Conservation (phyloP, 192 early-diverging fungal species). For the Ambispora gerdemannii region DNA sequence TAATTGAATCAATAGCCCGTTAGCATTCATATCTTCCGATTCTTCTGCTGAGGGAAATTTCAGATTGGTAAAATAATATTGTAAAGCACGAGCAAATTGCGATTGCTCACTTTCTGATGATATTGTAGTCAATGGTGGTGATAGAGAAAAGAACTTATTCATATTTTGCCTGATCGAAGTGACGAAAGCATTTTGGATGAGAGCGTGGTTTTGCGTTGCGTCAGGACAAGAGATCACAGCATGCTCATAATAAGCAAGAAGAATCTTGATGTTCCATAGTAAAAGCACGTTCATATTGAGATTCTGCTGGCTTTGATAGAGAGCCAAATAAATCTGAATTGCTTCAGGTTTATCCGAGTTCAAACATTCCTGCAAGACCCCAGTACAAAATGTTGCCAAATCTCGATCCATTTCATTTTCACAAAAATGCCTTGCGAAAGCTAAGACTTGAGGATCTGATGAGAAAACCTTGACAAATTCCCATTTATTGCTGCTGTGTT, state of each 20-base stretch:
- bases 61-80: not conserved
- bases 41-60: not conserved
- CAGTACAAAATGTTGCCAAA: conserved; percentile 42
- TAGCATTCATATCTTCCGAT: conserved; percentile 1
- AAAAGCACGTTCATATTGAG: not conserved
- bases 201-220: not conserved
- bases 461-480: conserved; percentile 31
- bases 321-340: conserved; percentile 43
- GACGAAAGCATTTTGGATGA: conserved; percentile 22
- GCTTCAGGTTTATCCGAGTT: conserved; percentile 49
- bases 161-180: not conserved
- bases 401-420: conserved; percentile 35
- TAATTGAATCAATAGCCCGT: conserved; percentile 3
- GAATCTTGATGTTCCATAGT: conserved; percentile 22
- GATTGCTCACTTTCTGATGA: not conserved
- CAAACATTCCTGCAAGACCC: conserved; percentile 51
- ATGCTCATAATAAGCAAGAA: conserved; percentile 28
- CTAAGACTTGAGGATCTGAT: conserved; percentile 38
- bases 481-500: not conserved
- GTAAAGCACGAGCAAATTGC: not conserved
- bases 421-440: conserved; percentile 42
- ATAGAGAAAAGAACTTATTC: conserved; percentile 12
- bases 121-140: not conserved
- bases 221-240: not conserved
- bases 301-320: conserved; percentile 37